Conservation (phyloP, 495 filamentous ascomycete genomes). For the Xylaria grammica region DNA sequence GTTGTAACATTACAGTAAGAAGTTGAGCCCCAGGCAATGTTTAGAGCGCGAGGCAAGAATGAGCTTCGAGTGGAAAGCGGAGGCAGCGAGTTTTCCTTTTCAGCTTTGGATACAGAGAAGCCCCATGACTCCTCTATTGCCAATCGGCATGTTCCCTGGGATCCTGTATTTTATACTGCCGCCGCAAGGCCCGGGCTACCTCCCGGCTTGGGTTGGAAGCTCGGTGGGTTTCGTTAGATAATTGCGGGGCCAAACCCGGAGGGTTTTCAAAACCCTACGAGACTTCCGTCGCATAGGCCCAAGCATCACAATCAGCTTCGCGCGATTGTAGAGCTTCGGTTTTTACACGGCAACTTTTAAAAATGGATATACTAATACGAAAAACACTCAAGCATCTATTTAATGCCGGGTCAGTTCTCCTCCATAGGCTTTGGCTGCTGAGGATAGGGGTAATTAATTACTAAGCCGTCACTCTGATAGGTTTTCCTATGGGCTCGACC, state of each 20-base stretch:
- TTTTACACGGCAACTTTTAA: background rate
- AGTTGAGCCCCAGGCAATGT: background rate
- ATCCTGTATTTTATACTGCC: background rate
- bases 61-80: background rate
- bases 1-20: background rate
- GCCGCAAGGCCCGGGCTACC: background rate
- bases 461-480: too few relatives aligned
- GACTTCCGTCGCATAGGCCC: background rate
- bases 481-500: too few relatives aligned
- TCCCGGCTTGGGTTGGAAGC: background rate
- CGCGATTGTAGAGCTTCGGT: background rate
- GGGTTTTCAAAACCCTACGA: background rate
- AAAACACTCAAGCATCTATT: too few relatives aligned
- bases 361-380: too few relatives aligned
- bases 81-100: background rate
- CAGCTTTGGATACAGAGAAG: background rate
- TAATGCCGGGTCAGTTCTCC: too few relatives aligned
- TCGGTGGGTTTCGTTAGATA: background rate
- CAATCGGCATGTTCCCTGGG: background rate
- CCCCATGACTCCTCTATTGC: background rate
- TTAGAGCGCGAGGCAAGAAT: background rate
- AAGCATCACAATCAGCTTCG: background rate
- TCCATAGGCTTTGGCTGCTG: too few relatives aligned
- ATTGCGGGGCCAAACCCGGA: background rate
- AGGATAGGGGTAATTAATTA: too few relatives aligned